Conservation (phyloP, 2,329 filamentous ascomycete species). For the Pseudogymnoascus destructans region DNA sequence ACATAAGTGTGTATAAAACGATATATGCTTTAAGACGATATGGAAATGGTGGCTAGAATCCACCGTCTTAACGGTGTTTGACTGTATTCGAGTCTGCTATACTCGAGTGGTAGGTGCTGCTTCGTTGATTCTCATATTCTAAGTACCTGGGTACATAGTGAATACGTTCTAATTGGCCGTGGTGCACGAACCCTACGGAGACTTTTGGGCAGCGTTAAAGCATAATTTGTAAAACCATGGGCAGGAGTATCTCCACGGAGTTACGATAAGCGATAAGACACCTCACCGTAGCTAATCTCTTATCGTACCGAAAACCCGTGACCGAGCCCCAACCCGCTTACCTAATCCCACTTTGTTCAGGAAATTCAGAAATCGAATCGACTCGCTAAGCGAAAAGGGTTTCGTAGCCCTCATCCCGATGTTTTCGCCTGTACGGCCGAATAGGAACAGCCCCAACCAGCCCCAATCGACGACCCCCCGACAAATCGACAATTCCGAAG, state of each 20-base stretch:
- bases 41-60: no score
- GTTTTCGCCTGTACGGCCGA: constrained; percentile 3
- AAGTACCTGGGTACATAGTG: no score
- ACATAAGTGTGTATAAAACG: no score
- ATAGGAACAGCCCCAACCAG: constrained; percentile 2
- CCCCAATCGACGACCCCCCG: constrained; percentile 2
- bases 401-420: background rate
- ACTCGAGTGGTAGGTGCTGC: no score
- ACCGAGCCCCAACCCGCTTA: background rate
- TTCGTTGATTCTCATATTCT: no score
- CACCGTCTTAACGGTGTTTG: no score
- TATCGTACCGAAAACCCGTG: background rate
- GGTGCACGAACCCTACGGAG: no score
- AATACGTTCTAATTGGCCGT: no score
- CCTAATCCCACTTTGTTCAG: background rate
- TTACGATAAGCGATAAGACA: background rate
- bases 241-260: background rate
- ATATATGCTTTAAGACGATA: no score
- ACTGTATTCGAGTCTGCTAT: no score
- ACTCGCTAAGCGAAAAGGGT: constrained; percentile 1
- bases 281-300: background rate
- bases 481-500: constrained; percentile 5
- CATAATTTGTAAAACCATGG: no score
- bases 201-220: no score
- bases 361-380: background rate